Percentiles rank a stretch among this genome's conserved stretches.
phyloP scores from a whole-genome alignment of 2,329 filamentous ascomycete genomes.

The Paracorniculantispora psalliotae region DNA sequence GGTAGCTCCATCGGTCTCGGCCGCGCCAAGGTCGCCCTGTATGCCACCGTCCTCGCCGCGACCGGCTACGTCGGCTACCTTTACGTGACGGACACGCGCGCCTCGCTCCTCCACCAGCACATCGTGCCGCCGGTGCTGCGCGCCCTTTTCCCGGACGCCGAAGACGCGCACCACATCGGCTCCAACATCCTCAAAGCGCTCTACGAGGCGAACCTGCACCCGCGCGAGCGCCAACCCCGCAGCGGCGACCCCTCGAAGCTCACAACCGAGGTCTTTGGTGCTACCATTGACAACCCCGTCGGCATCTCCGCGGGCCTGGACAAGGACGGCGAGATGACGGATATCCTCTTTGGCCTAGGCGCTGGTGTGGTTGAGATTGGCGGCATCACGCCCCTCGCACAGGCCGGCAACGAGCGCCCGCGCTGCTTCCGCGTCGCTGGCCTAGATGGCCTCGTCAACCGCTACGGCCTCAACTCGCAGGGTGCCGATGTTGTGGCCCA shows the following conservation, averaged over 20 bases:
- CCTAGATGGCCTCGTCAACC: conserved; percentile 86
- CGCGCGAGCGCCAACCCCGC: conserved; percentile 64
- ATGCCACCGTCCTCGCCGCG: conserved; percentile 37
- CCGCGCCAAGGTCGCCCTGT: conserved; percentile 33
- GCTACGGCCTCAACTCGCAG: conserved; percentile 89
- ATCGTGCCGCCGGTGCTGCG: conserved; percentile 63
- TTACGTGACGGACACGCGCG: conserved; percentile 70
- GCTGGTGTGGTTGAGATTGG: conserved; percentile 88
- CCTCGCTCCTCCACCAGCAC: conserved; percentile 60
- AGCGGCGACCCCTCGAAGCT: conserved; percentile 29
- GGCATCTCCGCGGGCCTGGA: conserved; percentile 94
- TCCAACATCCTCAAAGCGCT: conserved; percentile 66
- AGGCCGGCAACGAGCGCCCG: conserved; percentile 81
- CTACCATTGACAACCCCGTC: conserved; percentile 75
- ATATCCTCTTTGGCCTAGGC: conserved; percentile 77
- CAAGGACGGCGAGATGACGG: conserved; percentile 86
- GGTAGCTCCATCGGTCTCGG: conserved; percentile 25
- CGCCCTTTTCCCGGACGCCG: conserved; percentile 65
- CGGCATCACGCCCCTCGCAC: conserved; percentile 80
- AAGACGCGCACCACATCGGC: conserved; percentile 85
- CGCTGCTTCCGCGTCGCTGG: conserved; percentile 82
- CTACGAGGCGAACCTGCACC: conserved; percentile 70
- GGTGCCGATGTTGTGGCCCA: conserved; percentile 85
- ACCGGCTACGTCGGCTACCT: conserved; percentile 50
- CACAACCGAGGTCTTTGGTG: conserved; percentile 62